Base-by-base conservation (phyloP, 306 rosid species). In the Vigna hirtella region DNA sequence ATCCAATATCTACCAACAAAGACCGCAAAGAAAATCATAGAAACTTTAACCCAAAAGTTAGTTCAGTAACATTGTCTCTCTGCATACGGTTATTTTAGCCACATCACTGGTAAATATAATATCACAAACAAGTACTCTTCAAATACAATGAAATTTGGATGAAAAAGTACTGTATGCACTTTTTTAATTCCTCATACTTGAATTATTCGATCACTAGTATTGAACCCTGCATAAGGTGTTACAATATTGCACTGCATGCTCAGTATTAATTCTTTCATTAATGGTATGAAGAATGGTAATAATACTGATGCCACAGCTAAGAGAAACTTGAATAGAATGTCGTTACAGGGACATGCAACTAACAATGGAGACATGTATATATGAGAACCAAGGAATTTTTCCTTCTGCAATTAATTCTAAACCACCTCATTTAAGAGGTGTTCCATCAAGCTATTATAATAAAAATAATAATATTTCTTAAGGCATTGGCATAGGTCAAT, bases 381-480 rank as follows among this genome's bases (percentile, higher is more conserved):
- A 53, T 74, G 70, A 65, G 73, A 68, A 58, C 83, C 83, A 79
- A 32, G 72, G 78, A 76, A 82, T 77, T 66, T 68, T 62, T 66
- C 61, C 62, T 49, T 18, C 74, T 77, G 50, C 67, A 72, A 78
- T 87, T 74, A 86, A 78, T 82, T 80, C 56, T 61, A 82, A 77
- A 81, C 87, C 7, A 72, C 84, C 91, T 70, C 62, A 36, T 74
- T 83, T 24, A 85, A 81, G 62, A 71, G 43, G 81, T 81, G 92
- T 87, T 77, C 87, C 89, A 69, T 83, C 43, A 9, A 67, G 30
- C 59, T 63, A 55, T 2, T 66, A 68, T 83, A 82, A 63, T 83
- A 26, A 34, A 42, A 30, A n/a, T 72, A 26, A 26, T 26, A 3
- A 30, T 30, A 30, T 4, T 30, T 30, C 34, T 30, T 28, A 5